Base-by-base conservation (phyloP, 306 rosid species). In the Glycyrrhiza uralensis region DNA sequence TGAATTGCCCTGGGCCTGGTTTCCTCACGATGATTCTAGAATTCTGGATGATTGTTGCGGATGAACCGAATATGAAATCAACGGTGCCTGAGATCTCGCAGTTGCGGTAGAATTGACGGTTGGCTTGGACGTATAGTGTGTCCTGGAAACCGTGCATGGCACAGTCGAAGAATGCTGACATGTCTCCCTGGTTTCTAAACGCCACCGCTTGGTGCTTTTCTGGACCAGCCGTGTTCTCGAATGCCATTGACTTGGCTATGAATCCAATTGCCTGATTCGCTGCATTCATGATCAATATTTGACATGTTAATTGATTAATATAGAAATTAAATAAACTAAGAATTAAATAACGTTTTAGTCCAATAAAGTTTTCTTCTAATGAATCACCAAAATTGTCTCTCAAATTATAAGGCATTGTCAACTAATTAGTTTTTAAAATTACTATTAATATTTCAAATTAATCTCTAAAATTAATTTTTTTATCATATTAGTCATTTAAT, bases 81-180 rank as follows among this genome's bases (percentile, higher is more conserved):
- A 92, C 35, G 0, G 96, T 90, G 11, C 97, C 97, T 0, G 93
- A 89, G 39, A 92, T 81, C 18, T 86, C 93, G 14, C 97, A 87
- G 79, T 92, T 86, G 35, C 97, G 78, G 81, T 81, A 92, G 84
- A 89, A 89, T 26, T 92, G 97, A 15, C 93, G 87, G 0, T 85
- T 75, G 0, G 86, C 9, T 6, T 89, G 93, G 2, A 54, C 83
- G 51, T 86, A 92, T 18, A 89, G 9, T 1, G 94, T 86, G 81
- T 92, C 97, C 59, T 89, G 94, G 85, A 46, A 81, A 2, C 83
- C 96, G 4, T 66, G 86, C 57, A 92, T 68, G 19, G 84, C 77
- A 23, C 90, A 85, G 24, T 92, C 87, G 72, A 77, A 85, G 71
- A 89, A 28, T 0, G 85, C 89, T 0, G 93, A 76, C 82, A 35